Conservation (phyloP, 2,329 filamentous ascomycete genomes). For the Cladosporium sp. region DNA sequence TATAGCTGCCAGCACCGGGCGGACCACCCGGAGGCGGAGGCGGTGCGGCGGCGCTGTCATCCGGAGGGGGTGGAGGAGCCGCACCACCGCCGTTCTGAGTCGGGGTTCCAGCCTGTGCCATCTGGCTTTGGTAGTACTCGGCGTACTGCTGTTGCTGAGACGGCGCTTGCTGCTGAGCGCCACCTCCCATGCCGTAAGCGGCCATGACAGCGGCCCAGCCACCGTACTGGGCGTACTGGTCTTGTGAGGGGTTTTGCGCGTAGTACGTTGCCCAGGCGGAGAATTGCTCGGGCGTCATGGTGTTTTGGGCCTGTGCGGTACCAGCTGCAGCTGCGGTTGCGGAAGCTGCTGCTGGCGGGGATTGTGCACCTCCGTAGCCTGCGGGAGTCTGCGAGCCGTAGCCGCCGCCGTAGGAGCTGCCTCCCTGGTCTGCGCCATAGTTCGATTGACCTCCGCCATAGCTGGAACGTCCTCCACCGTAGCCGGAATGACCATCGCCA, state of each 20-base stretch:
- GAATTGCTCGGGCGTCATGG: constrained; percentile 21
- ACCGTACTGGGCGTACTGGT: constrained; percentile 88
- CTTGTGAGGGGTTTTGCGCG: constrained; percentile 73
- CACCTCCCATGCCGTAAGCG: constrained; percentile 8
- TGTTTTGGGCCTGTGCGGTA: not conserved
- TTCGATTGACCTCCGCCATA: constrained; percentile 35
- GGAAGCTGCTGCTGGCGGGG: constrained; percentile 21
- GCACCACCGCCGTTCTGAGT: constrained; percentile 19
- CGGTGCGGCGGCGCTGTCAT: constrained; percentile 50
- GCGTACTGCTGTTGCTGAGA: constrained; percentile 15
- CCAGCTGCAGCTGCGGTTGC: constrained; percentile 22
- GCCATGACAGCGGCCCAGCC: constrained; percentile 50
- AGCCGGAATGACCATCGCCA: constrained; percentile 30
- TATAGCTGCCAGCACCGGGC: constrained; percentile 56
- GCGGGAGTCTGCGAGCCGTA: constrained; percentile 22
- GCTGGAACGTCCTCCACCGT: constrained; percentile 40
- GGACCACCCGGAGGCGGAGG: constrained; percentile 59
- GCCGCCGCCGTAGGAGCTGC: constrained; percentile 36
- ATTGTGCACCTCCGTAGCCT: constrained; percentile 25
- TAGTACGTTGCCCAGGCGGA: constrained; percentile 76
- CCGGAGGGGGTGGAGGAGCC: constrained; percentile 37
- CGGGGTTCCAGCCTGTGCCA: constrained; percentile 11
- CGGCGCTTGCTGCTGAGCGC: not conserved
- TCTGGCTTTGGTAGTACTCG: constrained; percentile 14
- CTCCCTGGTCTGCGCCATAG: constrained; percentile 31